Evolutionary conservation across 225 moss, liverwort and hornwort genomes (phyloP).

Genomic region (Climacium dendroides): DNA sequence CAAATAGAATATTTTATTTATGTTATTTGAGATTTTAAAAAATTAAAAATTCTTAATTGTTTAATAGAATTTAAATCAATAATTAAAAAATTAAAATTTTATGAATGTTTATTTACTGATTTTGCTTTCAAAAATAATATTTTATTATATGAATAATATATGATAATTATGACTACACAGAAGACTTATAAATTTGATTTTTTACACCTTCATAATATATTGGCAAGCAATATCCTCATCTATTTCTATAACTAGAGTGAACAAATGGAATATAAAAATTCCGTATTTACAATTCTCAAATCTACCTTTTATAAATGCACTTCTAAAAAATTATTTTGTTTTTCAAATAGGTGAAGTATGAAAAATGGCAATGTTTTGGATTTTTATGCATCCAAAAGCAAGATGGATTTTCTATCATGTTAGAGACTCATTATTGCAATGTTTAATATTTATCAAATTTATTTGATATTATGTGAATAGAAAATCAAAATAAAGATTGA

Average conservation of each 20-base stretch:
- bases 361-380: background rate
- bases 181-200: background rate
- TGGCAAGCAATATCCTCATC: too few species aligned
- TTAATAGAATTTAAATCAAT: too few species aligned
- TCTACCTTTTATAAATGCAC: background rate
- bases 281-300: fast-evolving
- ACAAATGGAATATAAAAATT: background rate
- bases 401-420: background rate
- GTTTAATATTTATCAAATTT: background rate
- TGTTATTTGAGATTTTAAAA: background rate
- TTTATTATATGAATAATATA: background rate
- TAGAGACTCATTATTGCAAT: background rate
- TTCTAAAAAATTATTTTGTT: background rate
- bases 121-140: fast-evolving
- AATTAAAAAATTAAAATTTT: background rate
- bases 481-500: background rate
- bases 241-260: too few species aligned
- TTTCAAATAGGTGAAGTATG: background rate
- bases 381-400: background rate
- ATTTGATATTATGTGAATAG: background rate
- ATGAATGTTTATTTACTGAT: background rate
- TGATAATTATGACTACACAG: background rate
- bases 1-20: background rate
- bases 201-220: background rate
- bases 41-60: background rate